Percentiles rank a stretch among this genome's conserved stretches.
phyloP scores from a whole-genome alignment of 495 filamentous ascomycete species.

The Rhypophila decipiens region DNA sequence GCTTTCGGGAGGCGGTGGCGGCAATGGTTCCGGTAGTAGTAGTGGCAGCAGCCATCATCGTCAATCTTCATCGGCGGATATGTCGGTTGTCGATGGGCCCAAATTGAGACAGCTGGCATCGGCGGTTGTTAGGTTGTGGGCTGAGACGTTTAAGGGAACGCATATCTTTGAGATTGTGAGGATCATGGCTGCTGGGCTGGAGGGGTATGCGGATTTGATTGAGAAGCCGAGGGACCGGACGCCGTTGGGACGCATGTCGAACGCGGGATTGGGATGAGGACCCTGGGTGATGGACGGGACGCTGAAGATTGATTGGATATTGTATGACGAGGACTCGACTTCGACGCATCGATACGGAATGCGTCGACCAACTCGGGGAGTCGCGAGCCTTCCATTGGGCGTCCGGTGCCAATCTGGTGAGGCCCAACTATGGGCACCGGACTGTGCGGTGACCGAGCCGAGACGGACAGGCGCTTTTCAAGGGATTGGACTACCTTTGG shows the following conservation, averaged over 20 bases:
- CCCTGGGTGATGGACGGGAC: no score
- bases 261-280: conserved; percentile 12
- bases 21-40: conserved; percentile 23
- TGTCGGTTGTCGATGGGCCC: conserved; percentile 35
- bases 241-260: conserved; percentile 28
- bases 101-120: conserved; percentile 56
- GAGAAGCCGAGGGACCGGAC: conserved; percentile 49
- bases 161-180: conserved; percentile 64
- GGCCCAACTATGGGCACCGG: no score
- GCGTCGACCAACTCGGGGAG: no score
- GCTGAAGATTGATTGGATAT: no score
- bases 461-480: no score
- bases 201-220: conserved; percentile 58
- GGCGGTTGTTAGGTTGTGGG: conserved; percentile 60
- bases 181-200: conserved; percentile 55
- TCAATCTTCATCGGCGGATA: conserved; percentile 28
- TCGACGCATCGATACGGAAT: no score
- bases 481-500: no score
- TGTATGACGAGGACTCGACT: no score
- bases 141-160: conserved; percentile 59
- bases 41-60: conserved; percentile 21
- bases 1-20: conserved; percentile 26
- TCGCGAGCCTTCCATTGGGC: no score
- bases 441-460: no score
- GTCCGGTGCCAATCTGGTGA: no score